Evolutionary conservation across 306 rosid genomes (phyloP), one percentile per base, ranked within the genome.

Genomic region (Malus fusca): DNA sequence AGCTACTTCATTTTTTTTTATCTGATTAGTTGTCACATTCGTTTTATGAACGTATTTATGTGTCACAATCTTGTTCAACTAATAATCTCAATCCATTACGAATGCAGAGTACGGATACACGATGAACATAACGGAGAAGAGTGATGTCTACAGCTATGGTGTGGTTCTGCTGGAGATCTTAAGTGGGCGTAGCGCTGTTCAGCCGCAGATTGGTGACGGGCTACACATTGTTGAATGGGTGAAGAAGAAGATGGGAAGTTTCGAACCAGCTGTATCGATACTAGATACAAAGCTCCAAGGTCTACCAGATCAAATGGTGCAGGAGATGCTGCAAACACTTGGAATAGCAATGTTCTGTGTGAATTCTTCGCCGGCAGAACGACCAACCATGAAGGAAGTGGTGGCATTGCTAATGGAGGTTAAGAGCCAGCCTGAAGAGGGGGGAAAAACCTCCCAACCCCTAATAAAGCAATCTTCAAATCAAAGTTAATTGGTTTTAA

Each of bases 321-420:
- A 96, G 82, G 99, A 96, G 88, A 96, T 96, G 98, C 97, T 92
- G 72, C 99, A 96, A 83, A 89, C 99, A 75, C 98, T 96, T 8
- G 99, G 99, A 25, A 92, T 96, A 64, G 99, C 99, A 23, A 96
- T 92, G 97, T 96, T 96, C 69, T 96, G 99, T 66, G 99, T 96
- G 48, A 92, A 96, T 81, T 85, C 99, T 65, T 90, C 98, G 0
- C 99, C 99, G 0, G 74, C 75, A 1, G 99, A 96, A 71, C 82
- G 99, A 37, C 98, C 99, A 0, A 90, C 98, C 8, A 96, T 96
- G 99, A 96, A 90, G 90, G 99, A 96, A 84, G 99, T 96, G 77
- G 92, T 92, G 77, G 91, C 99, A 63, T 74, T 96, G 51, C 81
- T 92, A 65, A 89, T 84, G 96, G 99, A 92, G 82, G 98, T 96